phyloP scores from a whole-genome alignment of 2,329 filamentous ascomycete species.

The Chaetoscypha palmicola region DNA sequence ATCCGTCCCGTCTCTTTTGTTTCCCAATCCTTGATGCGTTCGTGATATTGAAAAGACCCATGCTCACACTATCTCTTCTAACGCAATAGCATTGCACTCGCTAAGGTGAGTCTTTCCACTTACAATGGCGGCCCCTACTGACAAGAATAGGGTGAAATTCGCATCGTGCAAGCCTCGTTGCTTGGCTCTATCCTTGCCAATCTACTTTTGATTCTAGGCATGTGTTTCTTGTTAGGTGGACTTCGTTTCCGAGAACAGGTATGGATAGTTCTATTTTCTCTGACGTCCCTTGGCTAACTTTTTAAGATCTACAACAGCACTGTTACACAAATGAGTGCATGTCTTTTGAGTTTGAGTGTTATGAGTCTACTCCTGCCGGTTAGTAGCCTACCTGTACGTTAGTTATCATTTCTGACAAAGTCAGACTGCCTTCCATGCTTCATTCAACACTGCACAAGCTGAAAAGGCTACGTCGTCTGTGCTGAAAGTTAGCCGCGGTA shows the following conservation, averaged over 20 bases:
- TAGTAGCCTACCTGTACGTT: constrained; percentile 28
- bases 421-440: constrained; percentile 84
- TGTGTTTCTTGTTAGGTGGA: constrained; percentile 84
- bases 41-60: constrained; percentile 25
- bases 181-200: constrained; percentile 88
- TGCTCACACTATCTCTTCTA: constrained; percentile 32
- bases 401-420: constrained; percentile 4
- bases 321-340: constrained; percentile 93
- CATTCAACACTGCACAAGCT: constrained; percentile 54
- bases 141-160: constrained; percentile 62
- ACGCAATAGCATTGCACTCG: constrained; percentile 60
- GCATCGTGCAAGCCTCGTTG: constrained; percentile 85
- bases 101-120: constrained; percentile 46
- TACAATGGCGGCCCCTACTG: constrained; percentile 13
- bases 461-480: constrained; percentile 59
- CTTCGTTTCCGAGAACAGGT: constrained; percentile 82
- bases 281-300: constrained; percentile 16
- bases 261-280: too few relatives aligned
- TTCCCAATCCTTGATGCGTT: constrained; percentile 18
- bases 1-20: constrained; percentile 23
- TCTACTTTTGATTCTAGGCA: constrained; percentile 79
- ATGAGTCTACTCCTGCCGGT: constrained; percentile 81
- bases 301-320: constrained; percentile 82
- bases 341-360: constrained; percentile 81
- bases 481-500: constrained; percentile 80